Conservation (phyloP, 805 yeast genomes). For the Wickerhamiella spandovensis region DNA sequence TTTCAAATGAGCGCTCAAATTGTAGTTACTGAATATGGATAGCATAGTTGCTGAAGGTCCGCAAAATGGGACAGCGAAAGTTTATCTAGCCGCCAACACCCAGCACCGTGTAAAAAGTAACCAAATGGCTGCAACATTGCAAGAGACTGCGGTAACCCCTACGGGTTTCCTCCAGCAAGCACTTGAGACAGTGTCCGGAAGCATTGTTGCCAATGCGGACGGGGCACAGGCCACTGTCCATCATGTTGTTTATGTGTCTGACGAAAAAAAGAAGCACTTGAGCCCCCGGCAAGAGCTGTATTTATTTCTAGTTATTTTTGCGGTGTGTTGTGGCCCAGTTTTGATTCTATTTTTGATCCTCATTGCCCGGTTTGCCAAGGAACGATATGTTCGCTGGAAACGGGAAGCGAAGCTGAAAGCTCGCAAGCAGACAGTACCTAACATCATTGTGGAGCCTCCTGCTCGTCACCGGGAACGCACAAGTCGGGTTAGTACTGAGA, state of each 20-base stretch:
- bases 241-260: neutral
- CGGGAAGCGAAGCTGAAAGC: neutral
- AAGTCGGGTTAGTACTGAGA: neutral
- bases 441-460: neutral
- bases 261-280: neutral
- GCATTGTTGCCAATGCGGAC: neutral
- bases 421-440: neutral
- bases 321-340: neutral
- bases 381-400: neutral
- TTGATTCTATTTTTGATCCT: neutral
- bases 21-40: neutral
- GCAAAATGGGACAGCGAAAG: neutral
- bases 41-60: neutral
- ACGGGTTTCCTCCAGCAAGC: neutral
- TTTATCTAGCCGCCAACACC: neutral
- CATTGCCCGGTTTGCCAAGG: neutral
- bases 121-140: neutral
- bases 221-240: neutral
- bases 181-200: neutral
- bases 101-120: neutral
- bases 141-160: neutral
- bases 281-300: neutral
- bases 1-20: too few species aligned
- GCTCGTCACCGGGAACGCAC: neutral
- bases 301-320: neutral